Percentiles rank a stretch among this genome's conserved stretches.
Conservation (phyloP, 306 rosid species). For the Arachis hypogaea region DNA sequence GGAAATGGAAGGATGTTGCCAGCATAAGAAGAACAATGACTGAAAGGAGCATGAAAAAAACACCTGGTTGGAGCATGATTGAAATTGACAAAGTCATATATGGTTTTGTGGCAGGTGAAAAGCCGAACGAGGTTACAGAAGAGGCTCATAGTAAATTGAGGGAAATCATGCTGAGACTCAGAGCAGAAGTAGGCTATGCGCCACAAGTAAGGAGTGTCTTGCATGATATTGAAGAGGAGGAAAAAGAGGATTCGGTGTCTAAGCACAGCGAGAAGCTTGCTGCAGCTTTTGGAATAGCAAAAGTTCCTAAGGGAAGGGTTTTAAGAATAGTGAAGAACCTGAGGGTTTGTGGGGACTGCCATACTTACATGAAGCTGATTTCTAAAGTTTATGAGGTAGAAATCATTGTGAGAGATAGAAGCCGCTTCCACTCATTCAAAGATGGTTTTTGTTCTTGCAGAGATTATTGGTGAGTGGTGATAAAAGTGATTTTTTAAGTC, state of each 20-base stretch:
- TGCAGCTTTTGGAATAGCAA: constrained; percentile 77
- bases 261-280: constrained; percentile 91
- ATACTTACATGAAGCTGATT: constrained; percentile 78
- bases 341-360: constrained; percentile 82
- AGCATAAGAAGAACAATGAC: constrained; percentile 71
- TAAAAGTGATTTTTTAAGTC: constrained; percentile 22
- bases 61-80: constrained; percentile 84
- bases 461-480: constrained; percentile 91
- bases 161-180: constrained; percentile 69
- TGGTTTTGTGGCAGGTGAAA: constrained; percentile 73
- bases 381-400: constrained; percentile 71
- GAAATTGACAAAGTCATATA: constrained; percentile 76
- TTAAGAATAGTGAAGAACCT: constrained; percentile 83
- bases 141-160: constrained; percentile 70
- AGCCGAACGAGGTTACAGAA: constrained; percentile 52
- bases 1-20: constrained; percentile 84
- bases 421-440: constrained; percentile 80
- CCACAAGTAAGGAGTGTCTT: constrained; percentile 67
- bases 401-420: constrained; percentile 77
- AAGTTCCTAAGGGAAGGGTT: constrained; percentile 53
- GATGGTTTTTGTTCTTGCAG: constrained; percentile 75
- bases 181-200: constrained; percentile 61
- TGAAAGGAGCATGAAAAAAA: constrained; percentile 57
- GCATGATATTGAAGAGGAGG: constrained; percentile 89
- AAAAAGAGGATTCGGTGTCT: constrained; percentile 74